A percentile compares a stretch with the other conserved stretches of the same genome.
These are phyloP conservation scores for Wickerhamomyces chambardii DNA, from an alignment of 805 yeast species.

Conservation along the genomic window DNA sequence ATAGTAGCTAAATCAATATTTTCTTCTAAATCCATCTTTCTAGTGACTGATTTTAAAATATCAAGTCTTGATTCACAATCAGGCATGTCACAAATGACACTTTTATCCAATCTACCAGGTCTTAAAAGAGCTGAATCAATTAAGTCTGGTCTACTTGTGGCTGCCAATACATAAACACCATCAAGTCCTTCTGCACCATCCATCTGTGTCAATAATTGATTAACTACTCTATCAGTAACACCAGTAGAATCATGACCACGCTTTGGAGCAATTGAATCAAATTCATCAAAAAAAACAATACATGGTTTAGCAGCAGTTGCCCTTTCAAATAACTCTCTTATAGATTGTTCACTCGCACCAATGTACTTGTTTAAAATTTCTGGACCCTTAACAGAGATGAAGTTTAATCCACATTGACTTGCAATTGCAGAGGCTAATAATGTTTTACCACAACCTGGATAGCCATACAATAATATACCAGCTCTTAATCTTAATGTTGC, in stretches of 20 bases:
- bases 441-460: conserved; percentile 98
- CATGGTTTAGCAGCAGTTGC: conserved; percentile 96
- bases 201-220: conserved; percentile 95
- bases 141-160: conserved; percentile 92
- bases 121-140: conserved; percentile 91
- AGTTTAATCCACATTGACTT: conserved; percentile 87
- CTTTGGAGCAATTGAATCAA: conserved; percentile 95
- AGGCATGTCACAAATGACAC: conserved; percentile 88
- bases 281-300: conserved; percentile 87
- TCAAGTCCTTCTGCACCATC: conserved; percentile 98
- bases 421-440: conserved; percentile 90
- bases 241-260: conserved; percentile 98
- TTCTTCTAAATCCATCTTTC: conserved; percentile 47
- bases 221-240: conserved; percentile 95
- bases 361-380: conserved; percentile 91
- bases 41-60: conserved; percentile 50
- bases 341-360: conserved; percentile 95
- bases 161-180: conserved; percentile 94
- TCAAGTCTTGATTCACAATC: conserved; percentile 58
- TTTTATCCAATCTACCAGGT: conserved; percentile 94
- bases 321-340: conserved; percentile 85
- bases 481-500: conserved; percentile 86
- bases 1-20: conserved; percentile 43
- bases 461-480: conserved; percentile 86
- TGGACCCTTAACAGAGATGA: conserved; percentile 92